Conservation (phyloP, 192 early-diverging fungal genomes). For the Entomortierella lignicola region DNA sequence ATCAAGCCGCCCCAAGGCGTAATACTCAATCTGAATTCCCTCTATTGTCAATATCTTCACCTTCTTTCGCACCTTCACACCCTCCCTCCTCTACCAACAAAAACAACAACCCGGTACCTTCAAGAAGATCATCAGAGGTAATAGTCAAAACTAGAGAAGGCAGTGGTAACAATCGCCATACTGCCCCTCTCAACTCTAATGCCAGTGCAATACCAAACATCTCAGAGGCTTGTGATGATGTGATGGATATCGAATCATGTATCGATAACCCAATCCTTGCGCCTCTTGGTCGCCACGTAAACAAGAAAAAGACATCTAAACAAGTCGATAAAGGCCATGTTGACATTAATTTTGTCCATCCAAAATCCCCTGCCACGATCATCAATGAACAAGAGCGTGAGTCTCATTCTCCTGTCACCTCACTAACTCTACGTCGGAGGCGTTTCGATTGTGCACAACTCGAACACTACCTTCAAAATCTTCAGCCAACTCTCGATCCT, state of each 20-base stretch:
- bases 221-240: constrained; percentile 9
- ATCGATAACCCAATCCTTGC: constrained; percentile 66
- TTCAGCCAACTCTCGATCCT: constrained; percentile 35
- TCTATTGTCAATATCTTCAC: background rate
- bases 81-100: too few species aligned
- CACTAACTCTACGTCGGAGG: constrained; percentile 57
- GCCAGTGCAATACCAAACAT: background rate
- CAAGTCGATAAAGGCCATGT: constrained; percentile 32
- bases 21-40: background rate
- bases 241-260: constrained; percentile 66
- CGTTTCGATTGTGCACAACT: constrained; percentile 54
- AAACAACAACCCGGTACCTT: constrained; percentile 1
- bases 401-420: constrained; percentile 39
- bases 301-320: constrained; percentile 19
- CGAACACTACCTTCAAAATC: constrained; percentile 38
- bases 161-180: background rate
- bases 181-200: background rate
- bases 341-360: constrained; percentile 39
- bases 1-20: background rate
- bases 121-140: background rate
- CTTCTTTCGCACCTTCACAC: background rate
- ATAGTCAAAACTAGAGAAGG: constrained; percentile 12
- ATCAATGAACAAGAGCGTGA: constrained; percentile 47
- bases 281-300: constrained; percentile 61
- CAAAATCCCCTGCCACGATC: constrained; percentile 21